phyloP scores from a whole-genome alignment of 805 yeast species.

The Isabelozyma pseudorhagii region DNA sequence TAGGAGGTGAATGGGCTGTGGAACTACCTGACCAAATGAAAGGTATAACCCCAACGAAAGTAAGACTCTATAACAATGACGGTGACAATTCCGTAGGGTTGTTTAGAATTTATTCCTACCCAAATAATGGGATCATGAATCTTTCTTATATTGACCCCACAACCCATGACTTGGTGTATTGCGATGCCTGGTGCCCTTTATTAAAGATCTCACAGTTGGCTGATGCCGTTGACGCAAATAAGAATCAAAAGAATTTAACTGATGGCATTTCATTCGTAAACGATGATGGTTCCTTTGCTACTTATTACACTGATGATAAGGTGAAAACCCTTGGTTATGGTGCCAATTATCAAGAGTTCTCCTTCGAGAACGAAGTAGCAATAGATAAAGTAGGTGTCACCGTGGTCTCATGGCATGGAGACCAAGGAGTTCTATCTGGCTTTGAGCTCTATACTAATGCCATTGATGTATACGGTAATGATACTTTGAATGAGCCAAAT shows the following conservation, averaged over 20 bases:
- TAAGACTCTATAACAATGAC: conserved; percentile 65
- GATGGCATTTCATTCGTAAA: conserved; percentile 28
- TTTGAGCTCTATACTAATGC: conserved; percentile 65
- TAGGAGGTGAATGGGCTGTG: conserved; percentile 66
- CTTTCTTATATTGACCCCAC: conserved; percentile 77
- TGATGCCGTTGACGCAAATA: conserved; percentile 19
- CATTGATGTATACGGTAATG: conserved; percentile 68
- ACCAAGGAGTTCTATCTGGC: conserved; percentile 66
- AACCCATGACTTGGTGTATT: conserved; percentile 52
- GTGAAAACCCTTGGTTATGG: conserved; percentile 42
- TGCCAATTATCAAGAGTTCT: conserved; percentile 71
- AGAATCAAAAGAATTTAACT: conserved; percentile 19
- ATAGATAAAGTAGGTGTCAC: conserved; percentile 62
- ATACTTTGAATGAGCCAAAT: conserved; percentile 63
- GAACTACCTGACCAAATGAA: conserved; percentile 48
- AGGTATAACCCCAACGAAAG: conserved; percentile 62
- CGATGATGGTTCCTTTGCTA: conserved; percentile 31
- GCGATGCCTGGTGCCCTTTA: conserved; percentile 92
- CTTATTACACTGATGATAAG: conserved; percentile 28
- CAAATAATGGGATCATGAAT: conserved; percentile 89
- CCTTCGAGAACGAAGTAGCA: conserved; percentile 65
- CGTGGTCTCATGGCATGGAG: conserved; percentile 66
- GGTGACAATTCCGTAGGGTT: conserved; percentile 49
- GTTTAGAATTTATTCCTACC: conserved; percentile 74
- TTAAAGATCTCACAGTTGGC: conserved; percentile 36